Evolutionary conservation across 352 stramenopile species (phyloP), one percentile per base, ranked within the genome.

Genomic region (Phytophthora lateralis): DNA sequence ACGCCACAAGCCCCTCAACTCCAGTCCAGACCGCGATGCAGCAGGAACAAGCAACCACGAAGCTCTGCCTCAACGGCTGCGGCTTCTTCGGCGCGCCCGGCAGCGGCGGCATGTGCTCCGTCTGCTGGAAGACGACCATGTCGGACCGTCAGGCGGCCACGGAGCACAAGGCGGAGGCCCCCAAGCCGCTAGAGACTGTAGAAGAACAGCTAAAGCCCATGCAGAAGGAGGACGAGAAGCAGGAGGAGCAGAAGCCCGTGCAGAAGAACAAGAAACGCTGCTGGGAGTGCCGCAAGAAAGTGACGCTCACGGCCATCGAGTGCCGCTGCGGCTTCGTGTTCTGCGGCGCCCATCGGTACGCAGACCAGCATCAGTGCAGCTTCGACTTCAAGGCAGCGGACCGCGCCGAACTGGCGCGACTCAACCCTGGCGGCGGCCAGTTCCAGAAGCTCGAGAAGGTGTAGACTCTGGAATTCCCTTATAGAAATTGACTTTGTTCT

Each of bases 261-360:
- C 90, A 97, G 78, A 97, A 92, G 73, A 97, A 96, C 74, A 88
- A 91, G 58, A 94, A 93, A 60, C 82, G 87, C 24, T 97, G 90
- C 79, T 96, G 87, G 78, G 81, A 92, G 58, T 97, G 90, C 76
- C 91, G 88, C 69, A 96, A 96, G 75, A 97, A 97, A 66, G 83
- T 96, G 17, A 88, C 89, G 0, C 75, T 96, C 4, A 96, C 88
- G 17, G 90, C 88, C 17, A 92, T 97, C 54, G 85, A 94, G 63
- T 97, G 90, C 68, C 83, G 85, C 43, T 97, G 90, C 56, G 87
- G 87, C 52, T 96, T 85, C 56, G 78, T 96, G n/a, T 97, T 92
- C 63, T 97, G 90, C 73, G 86, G 72, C 57, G 71, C 56, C 24
- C 90, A 97, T 69, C 85, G 89, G 10, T 97, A 96, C 68, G 78